Evolutionary conservation across 345 rosid species (phyloP), one percentile per base, ranked within the genome.

Genomic region (Camelina neglecta): DNA sequence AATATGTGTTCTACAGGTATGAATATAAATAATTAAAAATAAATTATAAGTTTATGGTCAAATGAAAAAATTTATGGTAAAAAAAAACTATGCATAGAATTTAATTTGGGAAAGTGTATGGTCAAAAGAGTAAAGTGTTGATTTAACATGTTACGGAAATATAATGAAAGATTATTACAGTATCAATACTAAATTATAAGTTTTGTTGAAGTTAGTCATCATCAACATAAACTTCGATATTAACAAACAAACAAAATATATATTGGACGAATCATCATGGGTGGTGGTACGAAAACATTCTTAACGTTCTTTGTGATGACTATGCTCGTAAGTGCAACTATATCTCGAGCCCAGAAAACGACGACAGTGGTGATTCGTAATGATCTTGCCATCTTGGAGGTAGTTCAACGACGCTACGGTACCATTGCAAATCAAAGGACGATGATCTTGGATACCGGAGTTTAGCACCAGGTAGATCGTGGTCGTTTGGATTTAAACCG

Each of bases 401-500:
- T 38, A 49, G 58, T 18, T 49, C 18, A 18, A 18, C 23, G 4
- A 0, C 11, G 5, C 39, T 71, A 71, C 8, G 13, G 12, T 23
- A 12, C 38, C 59, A 20, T 4, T 71, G 75, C 31, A 72, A 50
- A 72, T 60, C 60, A 9, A 4, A 29, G 7, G 1, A 72, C 5
- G 42, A 72, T 61, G 38, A 60, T n/a, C 42, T 72, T 9, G 41
- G 69, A 16, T 8, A 6, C 18, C 26, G 11, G 24, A 60, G 16
- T 18, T 24, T 71, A 11, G 39, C n/a, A 60, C 50, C 67, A 3
- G 16, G 16, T 47, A 26, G 7, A 49, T 60, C 75, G 31, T 71
- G 67, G 75, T 71, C 66, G 12, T 59, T 71, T 23, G 6, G 11
- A 21, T 71, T 59, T 15, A 60, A 16, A 1, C 65, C 74, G 0